phyloP scores from a whole-genome alignment of 2,329 filamentous ascomycete species.

The Sclerotinia spermophila region DNA sequence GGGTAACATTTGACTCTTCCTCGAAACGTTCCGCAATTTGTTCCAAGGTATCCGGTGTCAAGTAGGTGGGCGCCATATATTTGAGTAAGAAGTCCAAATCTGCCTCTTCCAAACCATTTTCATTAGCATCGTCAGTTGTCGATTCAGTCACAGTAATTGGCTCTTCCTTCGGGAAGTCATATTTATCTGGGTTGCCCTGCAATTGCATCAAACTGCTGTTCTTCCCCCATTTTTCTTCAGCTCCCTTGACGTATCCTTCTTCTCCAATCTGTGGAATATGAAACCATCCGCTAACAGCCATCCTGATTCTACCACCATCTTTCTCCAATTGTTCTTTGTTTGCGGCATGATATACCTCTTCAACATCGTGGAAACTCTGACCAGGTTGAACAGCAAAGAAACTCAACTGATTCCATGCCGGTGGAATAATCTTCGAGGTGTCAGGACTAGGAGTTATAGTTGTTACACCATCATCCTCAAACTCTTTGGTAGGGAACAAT shows the following conservation, averaged over 20 bases:
- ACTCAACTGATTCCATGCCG: slow-evolving; percentile 93
- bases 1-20: slow-evolving; percentile 77
- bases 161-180: slow-evolving; percentile 71
- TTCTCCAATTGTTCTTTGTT: slow-evolving; percentile 57
- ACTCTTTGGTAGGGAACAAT: slow-evolving; percentile 69
- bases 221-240: slow-evolving; percentile 83
- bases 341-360: slow-evolving; percentile 83
- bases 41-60: slow-evolving; percentile 87
- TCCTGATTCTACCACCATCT: slow-evolving; percentile 76
- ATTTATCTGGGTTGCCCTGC: slow-evolving; percentile 84
- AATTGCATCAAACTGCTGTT: slow-evolving; percentile 91
- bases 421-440: slow-evolving; percentile 77
- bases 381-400: slow-evolving; percentile 98
- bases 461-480: slow-evolving; percentile 64
- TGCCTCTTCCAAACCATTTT: slow-evolving; percentile 64
- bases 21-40: slow-evolving; percentile 76
- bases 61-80: slow-evolving; percentile 84
- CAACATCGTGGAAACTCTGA: slow-evolving; percentile 98
- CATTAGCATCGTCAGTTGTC: slow-evolving; percentile 35
- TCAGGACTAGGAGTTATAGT: slow-evolving; percentile 80
- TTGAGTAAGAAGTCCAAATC: slow-evolving; percentile 88
- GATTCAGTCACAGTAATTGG: slow-evolving; percentile 46
- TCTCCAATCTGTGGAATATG: slow-evolving; percentile 95
- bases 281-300: slow-evolving; percentile 99
- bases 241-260: slow-evolving; percentile 81